Base-by-base conservation (phyloP, 257 asterid genomes). In the Solanum pimpinellifolium region DNA sequence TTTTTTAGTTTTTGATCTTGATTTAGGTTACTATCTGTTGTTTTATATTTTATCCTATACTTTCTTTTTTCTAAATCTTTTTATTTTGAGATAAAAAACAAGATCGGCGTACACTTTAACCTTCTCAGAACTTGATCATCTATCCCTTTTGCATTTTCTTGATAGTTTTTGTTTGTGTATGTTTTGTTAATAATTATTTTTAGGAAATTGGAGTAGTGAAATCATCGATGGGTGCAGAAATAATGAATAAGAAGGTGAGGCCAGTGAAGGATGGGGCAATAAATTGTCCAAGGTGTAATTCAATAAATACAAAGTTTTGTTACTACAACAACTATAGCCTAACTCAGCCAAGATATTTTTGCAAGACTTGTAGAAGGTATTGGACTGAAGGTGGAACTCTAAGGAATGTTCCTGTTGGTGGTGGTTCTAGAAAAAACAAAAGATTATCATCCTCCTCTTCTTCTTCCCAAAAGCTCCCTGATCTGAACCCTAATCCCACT, bases 331-430 rank as follows among this genome's bases (percentile, higher is more conserved):
- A 95, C 77, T 93, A 94, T 90, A 95, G 97, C 90, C 92, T 94
- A 59, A 92, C 94, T 84, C 98, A 95, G 78, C 98, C 98, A 23
- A 92, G 98, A 59, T 95, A 95, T 92, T 93, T 94, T 16, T 95
- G 98, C 93, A 95, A 95, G 93, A 91, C 94, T 2, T 95, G 98
- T 87, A 87, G 97, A 85, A 90, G 96, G 92, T 95, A 95, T n/a
- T 95, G 98, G 98, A 95, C 98, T 7, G 93, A 92, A 83, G 98
- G 98, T 27, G 98, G 98, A 68, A 94, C 96, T 75, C 92, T 95
- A 27, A 89, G 98, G 68, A 95, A 92, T 23, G 96, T 95, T 16
- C 98, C 98, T 3, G 96, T 95, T 12, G 98, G 98, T 2, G 98
- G 98, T 2, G 95, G 95, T 59, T 95, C 97, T 1, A 83, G 96